Evolutionary conservation across 345 rosid genomes (phyloP), one percentile per base, ranked within the genome.

Genomic region (Angophora floribunda): DNA sequence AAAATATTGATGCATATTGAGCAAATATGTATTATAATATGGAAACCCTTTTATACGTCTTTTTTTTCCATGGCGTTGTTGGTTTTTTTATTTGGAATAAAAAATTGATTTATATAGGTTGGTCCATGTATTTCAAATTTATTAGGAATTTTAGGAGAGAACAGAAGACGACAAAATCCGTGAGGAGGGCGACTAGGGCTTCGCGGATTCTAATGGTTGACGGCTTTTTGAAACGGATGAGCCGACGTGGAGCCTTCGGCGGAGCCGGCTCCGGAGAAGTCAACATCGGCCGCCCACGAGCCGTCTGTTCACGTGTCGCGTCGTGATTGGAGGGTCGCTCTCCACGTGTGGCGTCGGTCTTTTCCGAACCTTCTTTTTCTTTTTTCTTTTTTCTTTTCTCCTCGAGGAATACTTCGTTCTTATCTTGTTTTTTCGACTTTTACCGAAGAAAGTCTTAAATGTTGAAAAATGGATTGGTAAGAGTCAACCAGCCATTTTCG

Each of bases 261-360:
- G 17, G 49, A 52, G 91, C 89, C 90, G 90, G 91, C 89, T 26
- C 28, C 15, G 13, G 91, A 1, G 0, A 36, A 19, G 49, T 92
- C 91, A 14, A 79, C 90, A 49, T 88, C 90, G 79, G 92, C 88
- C 89, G 87, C 47, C 90, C 88, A 7, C 16, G 11, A 55, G 63
- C 57, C 45, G 78, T 55, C 57, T 26, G 22, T 8, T 59, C 15
- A 91, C 91, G 91, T 92, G 93, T 88, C 6, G 5, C 13, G 52
- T 52, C 59, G 11, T 53, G 2, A 91, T 88, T 88, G 93, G 90
- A 59, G 3, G 28, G 1, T 9, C 41, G 24, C n/a, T 14, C 41
- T 84, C 19, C 61, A 16, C 53, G 6, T 4, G 9, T 85, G 90
- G 86, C 89, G 65, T 47, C 9, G 28, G 61, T 49, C 50, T 22